These are phyloP conservation scores for Catenaria anguillulae DNA, from an alignment of 371 early-diverging fungal genomes.

Conservation along the genomic window DNA sequence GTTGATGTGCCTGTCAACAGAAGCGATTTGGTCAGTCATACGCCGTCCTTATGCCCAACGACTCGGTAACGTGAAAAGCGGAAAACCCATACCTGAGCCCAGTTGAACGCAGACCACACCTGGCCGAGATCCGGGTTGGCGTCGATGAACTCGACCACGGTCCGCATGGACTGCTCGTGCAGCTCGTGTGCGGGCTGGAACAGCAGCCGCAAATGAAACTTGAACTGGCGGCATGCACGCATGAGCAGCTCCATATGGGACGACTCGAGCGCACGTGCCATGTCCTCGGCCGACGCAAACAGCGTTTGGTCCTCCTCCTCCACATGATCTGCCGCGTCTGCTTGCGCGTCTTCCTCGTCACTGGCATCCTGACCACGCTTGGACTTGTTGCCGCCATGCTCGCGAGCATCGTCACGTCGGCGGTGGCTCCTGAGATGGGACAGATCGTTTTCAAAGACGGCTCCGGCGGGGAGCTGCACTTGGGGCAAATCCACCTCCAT, in stretches of 20 bases:
- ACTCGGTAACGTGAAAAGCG: background rate
- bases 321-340: too few relatives aligned
- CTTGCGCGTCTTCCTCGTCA: too few relatives aligned
- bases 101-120: background rate
- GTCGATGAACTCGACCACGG: slow-evolving; percentile 1
- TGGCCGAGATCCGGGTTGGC: background rate
- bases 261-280: background rate
- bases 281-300: background rate
- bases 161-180: background rate
- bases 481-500: too few relatives aligned
- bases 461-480: too few relatives aligned
- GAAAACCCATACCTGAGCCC: background rate
- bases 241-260: background rate
- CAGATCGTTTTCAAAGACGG: too few relatives aligned
- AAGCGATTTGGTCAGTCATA: background rate
- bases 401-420: too few relatives aligned
- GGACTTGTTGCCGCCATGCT: too few relatives aligned
- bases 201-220: background rate
- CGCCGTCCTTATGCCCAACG: too few relatives aligned
- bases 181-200: background rate
- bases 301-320: too few relatives aligned
- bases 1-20: background rate
- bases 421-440: too few relatives aligned
- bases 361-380: too few relatives aligned
- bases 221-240: background rate